phyloP scores from a whole-genome alignment of 2,329 filamentous ascomycete genomes.

The Trichoderma sp. region DNA sequence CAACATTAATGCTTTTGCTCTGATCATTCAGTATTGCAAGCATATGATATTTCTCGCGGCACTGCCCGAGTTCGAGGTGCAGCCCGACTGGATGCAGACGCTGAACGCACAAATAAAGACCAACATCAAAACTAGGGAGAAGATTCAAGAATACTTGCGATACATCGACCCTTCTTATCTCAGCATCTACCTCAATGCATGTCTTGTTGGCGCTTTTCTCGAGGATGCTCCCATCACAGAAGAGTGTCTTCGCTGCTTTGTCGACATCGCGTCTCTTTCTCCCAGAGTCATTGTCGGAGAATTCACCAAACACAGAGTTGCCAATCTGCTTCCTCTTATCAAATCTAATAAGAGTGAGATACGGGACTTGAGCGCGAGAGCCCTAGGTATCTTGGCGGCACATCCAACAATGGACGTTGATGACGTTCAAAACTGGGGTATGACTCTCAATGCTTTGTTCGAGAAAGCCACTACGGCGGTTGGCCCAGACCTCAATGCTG shows the following conservation, averaged over 20 bases:
- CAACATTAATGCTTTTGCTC: conserved; percentile 56
- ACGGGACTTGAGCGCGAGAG: conserved; percentile 63
- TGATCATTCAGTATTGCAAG: conserved; percentile 67
- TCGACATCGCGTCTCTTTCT: conserved; percentile 50
- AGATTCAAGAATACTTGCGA: conserved; percentile 54
- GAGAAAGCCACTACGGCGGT: conserved; percentile 40
- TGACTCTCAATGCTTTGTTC: conserved; percentile 43
- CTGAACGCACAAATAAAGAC: conserved; percentile 71
- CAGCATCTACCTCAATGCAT: conserved; percentile 48
- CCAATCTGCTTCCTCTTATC: conserved; percentile 57
- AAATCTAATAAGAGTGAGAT: conserved; percentile 70
- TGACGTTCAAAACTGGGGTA: conserved; percentile 27
- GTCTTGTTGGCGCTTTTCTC: conserved; percentile 55
- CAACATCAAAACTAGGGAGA: conserved; percentile 61
- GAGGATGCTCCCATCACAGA: conserved; percentile 43
- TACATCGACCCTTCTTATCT: conserved; percentile 39
- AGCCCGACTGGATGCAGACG: conserved; percentile 81
- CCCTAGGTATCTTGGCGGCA: conserved; percentile 73
- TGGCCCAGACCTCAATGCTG: conserved; percentile 44
- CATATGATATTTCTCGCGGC: conserved; percentile 51
- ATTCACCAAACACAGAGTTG: conserved; percentile 45
- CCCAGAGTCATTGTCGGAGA: conserved; percentile 50
- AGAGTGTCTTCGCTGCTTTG: conserved; percentile 51
- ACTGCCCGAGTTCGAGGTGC: conserved; percentile 52
- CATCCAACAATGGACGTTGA: conserved; percentile 50